Evolutionary conservation across 2,329 filamentous ascomycete genomes (phyloP).

Genomic region (Hymenoscyphus fructigenus): DNA sequence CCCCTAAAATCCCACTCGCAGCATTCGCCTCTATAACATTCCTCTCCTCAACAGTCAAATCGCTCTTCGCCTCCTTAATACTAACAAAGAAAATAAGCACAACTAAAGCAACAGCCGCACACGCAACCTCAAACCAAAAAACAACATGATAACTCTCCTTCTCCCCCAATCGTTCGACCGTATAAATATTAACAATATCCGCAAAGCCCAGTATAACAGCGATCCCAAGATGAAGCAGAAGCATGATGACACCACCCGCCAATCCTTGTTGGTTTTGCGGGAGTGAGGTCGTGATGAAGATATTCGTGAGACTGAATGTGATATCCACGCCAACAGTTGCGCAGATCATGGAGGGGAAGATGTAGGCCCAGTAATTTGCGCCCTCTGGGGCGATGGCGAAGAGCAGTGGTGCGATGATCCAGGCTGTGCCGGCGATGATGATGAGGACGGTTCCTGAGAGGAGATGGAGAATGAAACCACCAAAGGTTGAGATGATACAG

Average conservation of each 20-base stretch:
- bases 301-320: constrained; percentile 71
- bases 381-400: constrained; percentile 51
- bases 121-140: constrained; percentile 65
- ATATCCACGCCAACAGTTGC: constrained; percentile 74
- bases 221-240: constrained; percentile 68
- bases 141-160: constrained; percentile 60
- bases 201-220: constrained; percentile 70
- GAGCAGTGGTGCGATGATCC: constrained; percentile 51
- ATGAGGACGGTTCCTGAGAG: constrained; percentile 54
- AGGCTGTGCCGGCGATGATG: constrained; percentile 51
- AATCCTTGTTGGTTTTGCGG: constrained; percentile 67
- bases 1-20: not conserved
- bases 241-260: constrained; percentile 70
- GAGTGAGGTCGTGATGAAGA: constrained; percentile 74
- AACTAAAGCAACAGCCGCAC: constrained; percentile 49
- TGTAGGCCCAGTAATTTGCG: constrained; percentile 60
- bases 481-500: constrained; percentile 61
- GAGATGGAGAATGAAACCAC: constrained; percentile 55
- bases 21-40: constrained; percentile 26
- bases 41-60: constrained; percentile 57
- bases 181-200: constrained; percentile 58
- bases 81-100: constrained; percentile 53
- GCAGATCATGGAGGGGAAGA: constrained; percentile 69
- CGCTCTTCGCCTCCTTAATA: constrained; percentile 54
- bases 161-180: constrained; percentile 38